These are phyloP conservation scores for Crucibulum laeve DNA, from an alignment of 768 basidiomycete genomes.

Conservation along the genomic window DNA sequence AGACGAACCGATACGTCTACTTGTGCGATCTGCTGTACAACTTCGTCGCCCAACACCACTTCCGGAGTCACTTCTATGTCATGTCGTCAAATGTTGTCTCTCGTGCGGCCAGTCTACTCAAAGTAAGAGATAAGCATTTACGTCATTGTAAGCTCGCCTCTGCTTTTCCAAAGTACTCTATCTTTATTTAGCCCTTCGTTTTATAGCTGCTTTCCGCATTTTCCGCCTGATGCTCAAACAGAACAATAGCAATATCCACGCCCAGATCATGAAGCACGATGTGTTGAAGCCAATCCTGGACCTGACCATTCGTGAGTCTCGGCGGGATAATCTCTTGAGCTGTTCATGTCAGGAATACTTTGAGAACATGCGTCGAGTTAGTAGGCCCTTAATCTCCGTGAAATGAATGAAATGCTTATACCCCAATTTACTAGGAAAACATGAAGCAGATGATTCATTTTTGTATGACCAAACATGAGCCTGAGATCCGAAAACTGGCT, in stretches of 20 bases:
- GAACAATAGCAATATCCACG: constrained; percentile 71
- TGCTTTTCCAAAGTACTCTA: constrained; percentile 2
- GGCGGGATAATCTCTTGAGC: constrained; percentile 86
- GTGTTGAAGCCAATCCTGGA: constrained; percentile 80
- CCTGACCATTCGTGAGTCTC: constrained; percentile 76
- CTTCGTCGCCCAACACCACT: constrained; percentile 84
- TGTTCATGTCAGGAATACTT: constrained; percentile 97
- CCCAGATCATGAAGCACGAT: constrained; percentile 80
- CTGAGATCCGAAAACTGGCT: constrained; percentile 59
- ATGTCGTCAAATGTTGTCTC: constrained; percentile 74
- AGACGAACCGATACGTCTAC: constrained; percentile 80
- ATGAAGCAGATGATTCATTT: constrained; percentile 80
- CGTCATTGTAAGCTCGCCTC: constrained; percentile 66
- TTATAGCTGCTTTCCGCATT: constrained; percentile 84
- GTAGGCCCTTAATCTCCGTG: constrained; percentile 13
- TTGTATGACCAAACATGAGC: constrained; percentile 76
- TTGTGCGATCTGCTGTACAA: constrained; percentile 89
- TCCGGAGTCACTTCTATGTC: constrained; percentile 88
- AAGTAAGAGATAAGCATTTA: constrained; percentile 85
- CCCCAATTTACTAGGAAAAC: constrained; percentile 51
- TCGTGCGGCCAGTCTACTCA: constrained; percentile 74
- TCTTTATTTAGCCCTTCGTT: constrained; percentile 2
- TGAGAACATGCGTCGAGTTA: constrained; percentile 83
- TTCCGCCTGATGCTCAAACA: constrained; percentile 82
- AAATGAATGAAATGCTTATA: neutral